phyloP scores from a whole-genome alignment of 179 eudicot genomes.

The Gypsophila paniculata region DNA sequence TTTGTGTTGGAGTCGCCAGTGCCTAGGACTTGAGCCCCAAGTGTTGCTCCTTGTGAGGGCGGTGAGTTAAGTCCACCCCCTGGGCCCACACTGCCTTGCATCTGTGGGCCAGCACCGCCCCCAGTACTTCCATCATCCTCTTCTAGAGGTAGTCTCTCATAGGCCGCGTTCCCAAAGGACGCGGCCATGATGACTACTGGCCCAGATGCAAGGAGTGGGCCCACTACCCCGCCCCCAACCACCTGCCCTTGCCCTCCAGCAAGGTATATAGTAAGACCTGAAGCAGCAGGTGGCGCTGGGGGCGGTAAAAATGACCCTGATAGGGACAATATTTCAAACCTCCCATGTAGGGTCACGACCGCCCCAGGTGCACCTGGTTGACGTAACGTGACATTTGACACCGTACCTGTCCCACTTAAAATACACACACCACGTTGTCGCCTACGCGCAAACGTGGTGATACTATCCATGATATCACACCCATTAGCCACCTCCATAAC shows the following conservation, averaged over 20 bases:
- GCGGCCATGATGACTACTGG: constrained; percentile 90
- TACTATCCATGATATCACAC: constrained; percentile 60
- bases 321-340: constrained; percentile 75
- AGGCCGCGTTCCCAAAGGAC: constrained; percentile 88
- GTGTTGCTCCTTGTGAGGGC: constrained; percentile 19
- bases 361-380: constrained; percentile 72
- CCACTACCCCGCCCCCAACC: constrained; percentile 84
- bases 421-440: constrained; percentile 76
- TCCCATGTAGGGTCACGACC: constrained; percentile 64
- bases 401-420: constrained; percentile 67
- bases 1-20: constrained; percentile 24
- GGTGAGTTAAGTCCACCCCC: constrained; percentile 38
- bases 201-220: constrained; percentile 68
- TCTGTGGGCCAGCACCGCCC: constrained; percentile 21
- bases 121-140: constrained; percentile 46
- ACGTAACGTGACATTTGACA: constrained; percentile 61
- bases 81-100: constrained; percentile 15
- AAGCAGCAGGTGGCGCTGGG: constrained; percentile 84
- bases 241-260: constrained; percentile 97
- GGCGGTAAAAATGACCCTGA: constrained; percentile 80
- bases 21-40: constrained; percentile 16
- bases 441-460: constrained; percentile 55
- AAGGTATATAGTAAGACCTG: constrained; percentile 62
- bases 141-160: constrained; percentile 79
- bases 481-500: constrained; percentile 79